Conservation (phyloP, 2,329 filamentous ascomycete genomes). For the Fonsecaea erecta region DNA sequence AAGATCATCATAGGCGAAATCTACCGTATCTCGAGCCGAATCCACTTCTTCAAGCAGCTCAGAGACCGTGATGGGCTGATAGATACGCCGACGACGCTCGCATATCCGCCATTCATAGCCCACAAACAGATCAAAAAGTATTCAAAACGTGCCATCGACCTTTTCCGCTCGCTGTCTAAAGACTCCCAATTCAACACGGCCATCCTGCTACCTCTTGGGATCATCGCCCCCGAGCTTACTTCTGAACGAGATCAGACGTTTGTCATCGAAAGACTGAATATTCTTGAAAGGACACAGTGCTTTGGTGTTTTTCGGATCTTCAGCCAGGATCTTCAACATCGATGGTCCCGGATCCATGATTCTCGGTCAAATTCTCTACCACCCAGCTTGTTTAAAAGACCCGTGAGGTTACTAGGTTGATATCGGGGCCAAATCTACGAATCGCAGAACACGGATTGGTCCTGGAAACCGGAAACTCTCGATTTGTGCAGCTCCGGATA, state of each 20-base stretch:
- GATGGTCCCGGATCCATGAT: not conserved
- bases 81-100: conserved; percentile 1
- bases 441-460: not conserved
- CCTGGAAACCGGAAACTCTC: too few species aligned
- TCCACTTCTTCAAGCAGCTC: conserved; percentile 11
- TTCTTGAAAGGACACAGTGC: not conserved
- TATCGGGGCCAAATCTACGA: not conserved
- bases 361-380: not conserved
- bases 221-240: conserved; percentile 5
- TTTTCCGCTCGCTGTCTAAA: not conserved
- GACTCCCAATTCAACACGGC: conserved; percentile 7
- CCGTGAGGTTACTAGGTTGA: conserved; percentile 7
- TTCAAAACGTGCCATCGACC: not conserved
- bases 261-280: conserved; percentile 1
- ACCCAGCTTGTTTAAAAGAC: not conserved
- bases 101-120: conserved; percentile 6
- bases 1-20: conserved; percentile 8
- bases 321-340: not conserved
- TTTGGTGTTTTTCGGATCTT: conserved; percentile 8
- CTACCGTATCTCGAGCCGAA: conserved; percentile 12
- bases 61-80: not conserved
- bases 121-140: conserved; percentile 5
- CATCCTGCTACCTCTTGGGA: conserved; percentile 7
- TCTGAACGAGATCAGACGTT: not conserved
- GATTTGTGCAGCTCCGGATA: too few species aligned